phyloP scores from a whole-genome alignment of 1,284 basidiomycete species.

The Cutaneotrichosporon spelunceum region DNA sequence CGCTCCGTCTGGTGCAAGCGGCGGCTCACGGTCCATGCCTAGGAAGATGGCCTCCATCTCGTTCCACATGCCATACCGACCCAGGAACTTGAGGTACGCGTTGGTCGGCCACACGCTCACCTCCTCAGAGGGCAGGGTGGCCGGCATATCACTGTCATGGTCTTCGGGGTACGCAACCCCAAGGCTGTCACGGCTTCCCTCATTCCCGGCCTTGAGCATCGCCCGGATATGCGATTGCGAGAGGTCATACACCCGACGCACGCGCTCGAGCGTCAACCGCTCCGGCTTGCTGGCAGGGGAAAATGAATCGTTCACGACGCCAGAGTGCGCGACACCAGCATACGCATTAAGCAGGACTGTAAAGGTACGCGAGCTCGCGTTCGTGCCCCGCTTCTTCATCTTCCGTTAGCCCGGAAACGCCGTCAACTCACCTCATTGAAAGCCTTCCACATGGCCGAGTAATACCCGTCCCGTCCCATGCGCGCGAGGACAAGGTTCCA shows the following conservation, averaged over 20 bases:
- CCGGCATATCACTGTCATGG: not conserved
- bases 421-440: slow-evolving; percentile 43
- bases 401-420: slow-evolving; percentile 10
- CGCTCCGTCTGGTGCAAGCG: slow-evolving; percentile 36
- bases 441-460: slow-evolving; percentile 40
- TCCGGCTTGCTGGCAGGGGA: slow-evolving; percentile 22
- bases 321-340: slow-evolving; percentile 31
- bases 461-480: slow-evolving; percentile 37
- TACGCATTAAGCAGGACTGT: slow-evolving; percentile 47
- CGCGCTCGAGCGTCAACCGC: slow-evolving; percentile 36
- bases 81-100: slow-evolving; percentile 48
- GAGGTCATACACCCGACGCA: slow-evolving; percentile 40
- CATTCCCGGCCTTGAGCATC: not conserved
- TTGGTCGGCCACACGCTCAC: slow-evolving; percentile 39
- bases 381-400: slow-evolving; percentile 51
- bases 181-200: not conserved
- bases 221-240: slow-evolving; percentile 34
- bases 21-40: slow-evolving; percentile 35
- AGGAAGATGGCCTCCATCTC: slow-evolving; percentile 44
- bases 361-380: slow-evolving; percentile 43
- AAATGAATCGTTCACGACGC: slow-evolving; percentile 10
- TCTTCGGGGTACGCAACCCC: slow-evolving; percentile 9
- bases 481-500: slow-evolving; percentile 45
- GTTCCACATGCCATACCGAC: slow-evolving; percentile 35
- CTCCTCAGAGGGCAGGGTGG: slow-evolving; percentile 9